These are phyloP conservation scores for Cyberlindnera maritima DNA, from an alignment of 805 yeast species.

Conservation along the genomic window DNA sequence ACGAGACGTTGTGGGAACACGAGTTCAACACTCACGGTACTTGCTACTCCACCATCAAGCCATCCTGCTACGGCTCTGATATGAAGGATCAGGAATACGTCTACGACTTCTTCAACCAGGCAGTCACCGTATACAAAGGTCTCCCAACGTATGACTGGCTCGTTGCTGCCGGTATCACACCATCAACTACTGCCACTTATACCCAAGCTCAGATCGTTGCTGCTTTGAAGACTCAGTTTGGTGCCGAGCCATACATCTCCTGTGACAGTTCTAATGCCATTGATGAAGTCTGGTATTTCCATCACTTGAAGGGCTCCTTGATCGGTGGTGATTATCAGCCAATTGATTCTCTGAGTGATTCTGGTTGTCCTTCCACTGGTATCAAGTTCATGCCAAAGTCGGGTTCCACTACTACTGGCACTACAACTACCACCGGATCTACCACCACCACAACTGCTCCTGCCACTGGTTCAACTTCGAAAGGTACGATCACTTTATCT, in stretches of 20 bases:
- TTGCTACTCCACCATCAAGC: slow-evolving; percentile 77
- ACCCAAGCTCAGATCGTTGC: slow-evolving; percentile 50
- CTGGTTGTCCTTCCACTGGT: slow-evolving; percentile 48
- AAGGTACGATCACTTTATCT: slow-evolving; percentile 51
- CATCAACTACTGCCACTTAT: slow-evolving; percentile 58
- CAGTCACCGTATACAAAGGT: slow-evolving; percentile 53
- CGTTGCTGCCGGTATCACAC: slow-evolving; percentile 65
- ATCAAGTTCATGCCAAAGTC: slow-evolving; percentile 57
- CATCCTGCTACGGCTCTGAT: slow-evolving; percentile 56
- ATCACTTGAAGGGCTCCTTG: slow-evolving; percentile 70
- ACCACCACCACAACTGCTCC: slow-evolving; percentile 12
- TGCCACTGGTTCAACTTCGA: slow-evolving; percentile 23
- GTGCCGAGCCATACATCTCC: slow-evolving; percentile 55
- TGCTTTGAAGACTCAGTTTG: slow-evolving; percentile 51
- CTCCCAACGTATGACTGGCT: slow-evolving; percentile 71
- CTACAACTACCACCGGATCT: slow-evolving; percentile 22
- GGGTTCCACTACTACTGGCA: no score
- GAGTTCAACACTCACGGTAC: slow-evolving; percentile 95
- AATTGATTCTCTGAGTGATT: slow-evolving; percentile 52
- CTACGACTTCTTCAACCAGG: slow-evolving; percentile 65
- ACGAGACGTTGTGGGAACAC: slow-evolving; percentile 77
- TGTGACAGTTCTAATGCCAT: slow-evolving; percentile 52
- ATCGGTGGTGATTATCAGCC: slow-evolving; percentile 61
- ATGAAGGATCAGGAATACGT: slow-evolving; percentile 38
- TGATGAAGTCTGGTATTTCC: slow-evolving; percentile 70